phyloP scores from a whole-genome alignment of 306 rosid genomes.

The Sphenostylis stenocarpa region DNA sequence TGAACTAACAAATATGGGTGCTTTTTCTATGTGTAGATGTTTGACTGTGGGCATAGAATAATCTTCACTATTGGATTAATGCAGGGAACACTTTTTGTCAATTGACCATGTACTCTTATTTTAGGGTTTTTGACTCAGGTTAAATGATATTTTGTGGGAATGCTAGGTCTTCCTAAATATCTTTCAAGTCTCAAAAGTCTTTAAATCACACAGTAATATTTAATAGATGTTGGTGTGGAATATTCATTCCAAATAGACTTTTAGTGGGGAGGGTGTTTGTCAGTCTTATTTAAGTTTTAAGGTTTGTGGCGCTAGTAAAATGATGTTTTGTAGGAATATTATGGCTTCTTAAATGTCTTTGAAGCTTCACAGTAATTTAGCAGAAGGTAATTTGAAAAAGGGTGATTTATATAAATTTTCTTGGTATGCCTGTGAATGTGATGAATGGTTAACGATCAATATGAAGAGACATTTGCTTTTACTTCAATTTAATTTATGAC shows the following conservation, averaged over 20 bases:
- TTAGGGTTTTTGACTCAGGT: constrained; percentile 3
- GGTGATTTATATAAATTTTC: not conserved
- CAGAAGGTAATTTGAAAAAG: not conserved
- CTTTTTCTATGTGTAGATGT: not conserved
- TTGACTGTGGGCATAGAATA: not conserved
- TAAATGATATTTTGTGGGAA: constrained; percentile 15
- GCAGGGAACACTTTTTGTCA: not conserved
- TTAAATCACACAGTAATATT: not conserved
- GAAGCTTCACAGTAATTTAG: not conserved
- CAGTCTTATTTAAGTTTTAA: not conserved
- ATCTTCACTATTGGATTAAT: not conserved
- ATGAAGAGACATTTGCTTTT: not conserved
- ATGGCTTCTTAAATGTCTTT: not conserved
- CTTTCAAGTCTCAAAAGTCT: not conserved
- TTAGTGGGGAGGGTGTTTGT: not conserved
- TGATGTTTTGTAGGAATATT: constrained; percentile 7
- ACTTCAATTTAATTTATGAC: too few species aligned
- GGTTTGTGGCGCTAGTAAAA: not conserved
- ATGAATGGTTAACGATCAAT: not conserved
- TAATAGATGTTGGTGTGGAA: constrained; percentile 1
- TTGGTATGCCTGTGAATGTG: not conserved
- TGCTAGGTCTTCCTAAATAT: not conserved
- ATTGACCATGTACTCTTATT: not conserved
- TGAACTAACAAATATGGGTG: not conserved
- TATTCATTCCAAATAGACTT: not conserved